Evolutionary conservation across 768 basidiomycete genomes (phyloP).

Genomic region (Suillus alpinus): DNA sequence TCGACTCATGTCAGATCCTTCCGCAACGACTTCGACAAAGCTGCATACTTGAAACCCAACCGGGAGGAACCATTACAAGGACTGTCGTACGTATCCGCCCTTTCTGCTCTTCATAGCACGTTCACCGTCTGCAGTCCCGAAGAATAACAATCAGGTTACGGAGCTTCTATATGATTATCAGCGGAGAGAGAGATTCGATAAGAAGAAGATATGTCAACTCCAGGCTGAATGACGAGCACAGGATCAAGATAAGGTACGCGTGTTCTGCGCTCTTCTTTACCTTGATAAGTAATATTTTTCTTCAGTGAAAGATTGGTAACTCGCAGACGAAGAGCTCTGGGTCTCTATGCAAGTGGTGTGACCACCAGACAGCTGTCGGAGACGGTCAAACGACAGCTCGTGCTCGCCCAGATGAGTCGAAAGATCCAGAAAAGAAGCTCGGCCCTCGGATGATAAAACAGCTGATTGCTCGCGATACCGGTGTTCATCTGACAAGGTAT

Average conservation of each 20-base stretch:
- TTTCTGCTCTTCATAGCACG: neutral
- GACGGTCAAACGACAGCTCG: conserved; percentile 28
- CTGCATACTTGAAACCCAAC: conserved; percentile 18
- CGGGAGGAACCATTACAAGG: conserved; percentile 30
- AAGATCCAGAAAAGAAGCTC: conserved; percentile 27
- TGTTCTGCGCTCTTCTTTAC: neutral
- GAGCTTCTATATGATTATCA: conserved; percentile 23
- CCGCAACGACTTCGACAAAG: neutral
- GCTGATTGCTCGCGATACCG: conserved; percentile 26
- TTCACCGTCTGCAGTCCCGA: conserved; percentile 14
- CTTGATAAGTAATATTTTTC: conserved; percentile 5
- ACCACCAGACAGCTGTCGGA: conserved; percentile 29
- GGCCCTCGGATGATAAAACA: conserved; percentile 30
- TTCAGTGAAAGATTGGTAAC: conserved; percentile 28
- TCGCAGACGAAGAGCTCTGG: conserved; percentile 25
- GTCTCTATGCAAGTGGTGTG: conserved; percentile 27
- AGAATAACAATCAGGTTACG: conserved; percentile 20
- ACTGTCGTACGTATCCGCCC: conserved; percentile 23
- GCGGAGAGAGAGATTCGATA: conserved; percentile 24
- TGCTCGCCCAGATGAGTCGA: conserved; percentile 34
- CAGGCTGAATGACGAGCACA: conserved; percentile 26
- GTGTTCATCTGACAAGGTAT: conserved; percentile 33
- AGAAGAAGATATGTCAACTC: conserved; percentile 21
- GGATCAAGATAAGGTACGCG: conserved; percentile 29
- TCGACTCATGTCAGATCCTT: conserved; percentile 5